These are phyloP conservation scores for Crucibulum laeve DNA, from an alignment of 768 basidiomycete genomes.

Conservation along the genomic window DNA sequence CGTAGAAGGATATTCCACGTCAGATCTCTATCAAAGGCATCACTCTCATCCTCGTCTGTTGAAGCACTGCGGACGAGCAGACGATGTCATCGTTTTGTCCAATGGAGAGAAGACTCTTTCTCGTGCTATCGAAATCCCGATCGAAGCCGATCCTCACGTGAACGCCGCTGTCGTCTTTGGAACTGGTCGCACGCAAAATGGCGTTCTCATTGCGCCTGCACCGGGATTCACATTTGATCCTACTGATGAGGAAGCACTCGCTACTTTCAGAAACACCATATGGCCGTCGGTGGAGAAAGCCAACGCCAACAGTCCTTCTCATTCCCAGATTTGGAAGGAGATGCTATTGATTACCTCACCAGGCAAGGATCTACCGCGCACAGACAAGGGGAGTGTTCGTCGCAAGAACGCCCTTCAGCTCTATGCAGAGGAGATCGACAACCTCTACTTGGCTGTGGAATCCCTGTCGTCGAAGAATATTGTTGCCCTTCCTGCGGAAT, in stretches of 20 bases:
- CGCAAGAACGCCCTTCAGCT: slow-evolving; percentile 31
- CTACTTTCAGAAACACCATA: slow-evolving; percentile 25
- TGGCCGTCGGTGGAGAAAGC: slow-evolving; percentile 37
- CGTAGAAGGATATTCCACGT: too few relatives aligned
- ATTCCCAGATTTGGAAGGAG: slow-evolving; percentile 44
- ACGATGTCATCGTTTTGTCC: slow-evolving; percentile 33
- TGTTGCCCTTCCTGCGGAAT: too few relatives aligned
- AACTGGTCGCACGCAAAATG: slow-evolving; percentile 22
- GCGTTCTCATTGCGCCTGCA: slow-evolving; percentile 25
- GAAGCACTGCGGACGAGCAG: slow-evolving; percentile 35
- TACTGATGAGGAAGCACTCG: slow-evolving; percentile 17
- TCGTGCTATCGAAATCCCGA: slow-evolving; percentile 24
- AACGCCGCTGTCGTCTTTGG: slow-evolving; percentile 33
- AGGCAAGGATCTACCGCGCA: slow-evolving; percentile 36
- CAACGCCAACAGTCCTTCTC: slow-evolving; percentile 32
- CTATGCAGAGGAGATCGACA: slow-evolving; percentile 39
- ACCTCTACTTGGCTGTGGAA: too few relatives aligned
- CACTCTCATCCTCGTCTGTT: too few relatives aligned
- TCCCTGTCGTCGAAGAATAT: too few relatives aligned
- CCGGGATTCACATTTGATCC: slow-evolving; percentile 22
- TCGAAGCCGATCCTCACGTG: slow-evolving; percentile 16
- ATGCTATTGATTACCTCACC: slow-evolving; percentile 42
- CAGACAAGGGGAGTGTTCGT: slow-evolving; percentile 41
- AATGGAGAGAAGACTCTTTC: slow-evolving; percentile 33
- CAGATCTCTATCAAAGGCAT: too few relatives aligned